Base-by-base conservation (phyloP, 352 stramenopile genomes). In the Pythium grandisporangium region DNA sequence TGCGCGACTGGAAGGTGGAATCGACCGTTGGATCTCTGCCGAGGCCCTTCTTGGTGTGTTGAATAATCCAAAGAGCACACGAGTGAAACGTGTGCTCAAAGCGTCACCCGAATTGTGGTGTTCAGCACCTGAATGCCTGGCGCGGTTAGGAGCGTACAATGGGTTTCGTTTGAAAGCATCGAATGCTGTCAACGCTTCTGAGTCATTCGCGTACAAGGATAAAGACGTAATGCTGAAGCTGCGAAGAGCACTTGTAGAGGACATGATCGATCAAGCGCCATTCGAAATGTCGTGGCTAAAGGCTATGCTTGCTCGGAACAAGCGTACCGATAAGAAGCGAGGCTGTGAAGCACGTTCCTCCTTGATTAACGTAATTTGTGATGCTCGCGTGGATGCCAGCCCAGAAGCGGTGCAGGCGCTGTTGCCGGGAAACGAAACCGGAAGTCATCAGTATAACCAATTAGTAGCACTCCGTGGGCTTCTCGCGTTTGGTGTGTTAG, bases 381-480 rank as follows among this genome's bases (percentile, higher is more conserved):
- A n/a, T n/a, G n/a, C n/a, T n/a, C n/a, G n/a, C n/a, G n/a, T n/a
- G n/a, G n/a, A n/a, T n/a, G n/a, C n/a, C n/a, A n/a, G n/a, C n/a
- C n/a, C n/a, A n/a, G n/a, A n/a, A n/a, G n/a, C n/a, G n/a, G n/a
- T n/a, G n/a, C n/a, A n/a, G n/a, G n/a, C n/a, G n/a, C n/a, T n/a
- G n/a, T n/a, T n/a, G n/a, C n/a, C n/a, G n/a, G n/a, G n/a, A n/a
- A n/a, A n/a, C n/a, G n/a, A n/a, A n/a, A n/a, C n/a, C n/a, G n/a
- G n/a, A n/a, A n/a, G n/a, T n/a, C n/a, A n/a, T n/a, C n/a, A n/a
- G n/a, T n/a, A n/a, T n/a, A 38, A 44, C 6, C 54, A 72, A 6
- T 10, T 95, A 7, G 60, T 95, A 5, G 70, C 70, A 0, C 41
- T 96, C 8, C 53, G 86, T 32, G 81, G 86, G 1, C 58, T 92